Evolutionary conservation across 2,329 filamentous ascomycete species (phyloP), one percentile per base, ranked within the genome.

Genomic region (Escovopsis sp.): DNA sequence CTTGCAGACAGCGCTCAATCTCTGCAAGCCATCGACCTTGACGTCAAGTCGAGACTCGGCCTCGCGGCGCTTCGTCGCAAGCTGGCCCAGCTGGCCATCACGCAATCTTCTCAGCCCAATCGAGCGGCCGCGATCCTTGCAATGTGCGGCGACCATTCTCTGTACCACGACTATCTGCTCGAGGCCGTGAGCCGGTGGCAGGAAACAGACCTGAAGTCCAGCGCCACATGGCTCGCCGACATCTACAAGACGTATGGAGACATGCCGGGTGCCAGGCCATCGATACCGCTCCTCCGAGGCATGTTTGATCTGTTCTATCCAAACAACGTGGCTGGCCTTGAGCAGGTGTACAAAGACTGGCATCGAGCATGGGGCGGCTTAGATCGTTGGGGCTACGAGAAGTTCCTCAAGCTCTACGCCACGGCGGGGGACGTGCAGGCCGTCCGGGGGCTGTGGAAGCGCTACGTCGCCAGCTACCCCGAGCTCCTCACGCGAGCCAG

Each of bases 301-400:
- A 62, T 73, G 57, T 66, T 74, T 49, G 61, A 64, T 23, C 47
- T 67, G 26, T 63, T 62, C 51, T 58, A 54, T 42, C 58, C 64
- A 7, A 36, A 57, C 30, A 53, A 68, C 45, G 51, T 59, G 8
- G 53, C 55, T 2, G 68, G 64, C 12, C 56, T 75, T 40, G 64
- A 72, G 41, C 54, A 63, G 38, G 51, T 76, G 2, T 65, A 67
- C 48, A 53, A 61, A 9, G 73, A 77, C 48, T 76, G 69, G 67
- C 57, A 66, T 42, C 56, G 47, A 26, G 56, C 59, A 26, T 60
- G 65, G 42, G 59, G 57, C 2, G 55, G 50, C 2, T 57, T 73
- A 32, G 62, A 66, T 36, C 53, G 57, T 43, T 63, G 63, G 55
- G 69, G 62, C 0, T 75, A 65, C 45, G 63, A 67, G 44, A 69